Evolutionary conservation across 2,329 filamentous ascomycete genomes (phyloP).

Genomic region (Hortaea sp.): DNA sequence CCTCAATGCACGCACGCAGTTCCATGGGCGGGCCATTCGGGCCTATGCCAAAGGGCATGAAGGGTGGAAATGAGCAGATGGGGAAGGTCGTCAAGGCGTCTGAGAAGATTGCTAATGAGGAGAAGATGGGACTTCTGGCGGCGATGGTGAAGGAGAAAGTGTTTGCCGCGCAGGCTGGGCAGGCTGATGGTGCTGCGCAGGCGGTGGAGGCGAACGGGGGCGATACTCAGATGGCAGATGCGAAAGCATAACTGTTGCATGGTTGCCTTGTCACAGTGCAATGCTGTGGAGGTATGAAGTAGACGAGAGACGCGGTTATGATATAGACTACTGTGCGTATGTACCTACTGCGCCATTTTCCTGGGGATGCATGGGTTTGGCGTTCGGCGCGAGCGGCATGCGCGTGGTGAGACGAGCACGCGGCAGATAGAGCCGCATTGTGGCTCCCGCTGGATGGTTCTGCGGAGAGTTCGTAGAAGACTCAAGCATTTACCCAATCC

Average conservation of each 20-base stretch:
- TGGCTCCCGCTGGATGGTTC: too few relatives aligned
- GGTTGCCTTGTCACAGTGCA: too few relatives aligned
- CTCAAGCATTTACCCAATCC: too few relatives aligned
- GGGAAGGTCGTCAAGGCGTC: conserved; percentile 52
- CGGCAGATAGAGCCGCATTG: too few relatives aligned
- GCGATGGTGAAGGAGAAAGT: conserved; percentile 54
- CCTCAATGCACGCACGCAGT: conserved; percentile 21
- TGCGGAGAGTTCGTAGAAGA: too few relatives aligned
- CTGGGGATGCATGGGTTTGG: too few relatives aligned
- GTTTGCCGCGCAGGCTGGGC: conserved; percentile 32
- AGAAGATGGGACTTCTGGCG: conserved; percentile 53
- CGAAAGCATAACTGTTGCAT: background rate
- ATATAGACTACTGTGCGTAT: too few relatives aligned
- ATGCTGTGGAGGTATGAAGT: too few relatives aligned
- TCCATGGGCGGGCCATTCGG: conserved; percentile 2
- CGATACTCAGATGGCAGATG: conserved; percentile 16
- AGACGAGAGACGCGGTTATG: too few relatives aligned
- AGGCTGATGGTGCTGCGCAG: conserved; percentile 5
- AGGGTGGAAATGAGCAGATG: conserved; percentile 39
- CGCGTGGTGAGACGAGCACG: too few relatives aligned
- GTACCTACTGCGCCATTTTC: too few relatives aligned
- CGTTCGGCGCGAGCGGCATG: too few relatives aligned
- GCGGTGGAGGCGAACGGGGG: conserved; percentile 10
- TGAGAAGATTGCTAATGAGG: conserved; percentile 52
- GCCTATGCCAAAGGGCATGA: conserved; percentile 16